Conservation (phyloP, 2,329 filamentous ascomycete genomes). For the Colletotrichum melonis region DNA sequence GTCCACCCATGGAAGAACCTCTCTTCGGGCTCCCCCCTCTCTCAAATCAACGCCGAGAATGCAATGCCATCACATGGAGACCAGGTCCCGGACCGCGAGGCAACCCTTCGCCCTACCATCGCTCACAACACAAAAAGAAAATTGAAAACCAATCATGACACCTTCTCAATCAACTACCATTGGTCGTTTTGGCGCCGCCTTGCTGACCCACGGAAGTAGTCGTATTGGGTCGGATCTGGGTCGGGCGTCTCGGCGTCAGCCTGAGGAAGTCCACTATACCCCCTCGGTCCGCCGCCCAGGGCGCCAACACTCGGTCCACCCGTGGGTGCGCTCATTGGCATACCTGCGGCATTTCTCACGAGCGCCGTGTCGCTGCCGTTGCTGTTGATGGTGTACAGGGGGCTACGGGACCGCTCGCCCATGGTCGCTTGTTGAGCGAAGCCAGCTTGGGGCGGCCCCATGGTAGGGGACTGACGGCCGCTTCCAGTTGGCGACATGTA, state of each 20-base stretch:
- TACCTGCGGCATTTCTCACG: constrained; percentile 63
- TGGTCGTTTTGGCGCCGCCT: constrained; percentile 48
- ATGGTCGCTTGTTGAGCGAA: constrained; percentile 32
- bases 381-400: constrained; percentile 58
- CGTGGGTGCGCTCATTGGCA: constrained; percentile 55
- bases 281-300: constrained; percentile 67
- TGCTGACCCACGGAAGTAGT: constrained; percentile 63
- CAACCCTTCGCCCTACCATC: constrained; percentile 20
- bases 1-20: not conserved
- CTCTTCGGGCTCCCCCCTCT: not conserved
- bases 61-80: constrained; percentile 25
- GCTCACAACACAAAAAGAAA: constrained; percentile 14
- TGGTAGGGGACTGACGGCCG: constrained; percentile 30
- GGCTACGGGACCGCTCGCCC: constrained; percentile 51
- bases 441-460: constrained; percentile 21
- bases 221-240: constrained; percentile 62
- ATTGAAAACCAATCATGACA: constrained; percentile 11
- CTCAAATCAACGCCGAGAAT: constrained; percentile 25
- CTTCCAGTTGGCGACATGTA: constrained; percentile 37
- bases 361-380: constrained; percentile 67
- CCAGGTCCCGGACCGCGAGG: constrained; percentile 14
- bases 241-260: constrained; percentile 53
- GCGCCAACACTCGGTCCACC: constrained; percentile 61
- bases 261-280: constrained; percentile 70
- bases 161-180: constrained; percentile 47